These are phyloP conservation scores for Coccomyxa sp. DNA, from an alignment of 139 green algal genomes.

Conservation along the genomic window DNA sequence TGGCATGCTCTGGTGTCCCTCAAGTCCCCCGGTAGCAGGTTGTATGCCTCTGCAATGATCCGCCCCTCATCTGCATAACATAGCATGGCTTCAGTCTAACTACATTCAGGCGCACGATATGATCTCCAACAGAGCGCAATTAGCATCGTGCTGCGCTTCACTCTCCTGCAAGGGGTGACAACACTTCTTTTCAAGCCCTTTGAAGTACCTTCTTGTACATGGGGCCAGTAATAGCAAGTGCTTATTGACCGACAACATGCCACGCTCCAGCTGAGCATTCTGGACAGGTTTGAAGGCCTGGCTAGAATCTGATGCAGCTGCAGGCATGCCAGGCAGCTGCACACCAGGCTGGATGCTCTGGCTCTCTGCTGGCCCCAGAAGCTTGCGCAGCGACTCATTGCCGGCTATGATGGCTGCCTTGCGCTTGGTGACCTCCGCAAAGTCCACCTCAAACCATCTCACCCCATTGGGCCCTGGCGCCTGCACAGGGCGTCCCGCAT, in stretches of 20 bases:
- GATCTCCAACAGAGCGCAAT: not conserved
- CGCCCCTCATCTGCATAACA: not conserved
- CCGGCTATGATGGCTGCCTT: slow-evolving; percentile 41
- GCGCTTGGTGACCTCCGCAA: slow-evolving; percentile 53
- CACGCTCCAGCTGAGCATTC: too few species aligned
- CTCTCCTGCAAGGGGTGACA: not conserved
- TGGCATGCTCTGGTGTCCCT: slow-evolving; percentile 37
- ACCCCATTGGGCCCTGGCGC: slow-evolving; percentile 17
- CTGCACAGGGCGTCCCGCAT: slow-evolving; percentile 7
- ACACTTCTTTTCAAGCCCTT: not conserved
- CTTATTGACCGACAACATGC: not conserved
- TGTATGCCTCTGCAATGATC: slow-evolving; percentile 42
- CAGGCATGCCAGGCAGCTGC: too few species aligned
- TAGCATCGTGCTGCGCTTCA: not conserved
- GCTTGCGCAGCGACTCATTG: slow-evolving; percentile 6
- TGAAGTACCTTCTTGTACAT: not conserved
- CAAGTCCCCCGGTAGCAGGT: slow-evolving; percentile 65
- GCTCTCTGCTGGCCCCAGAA: slow-evolving; percentile 3
- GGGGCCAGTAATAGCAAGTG: not conserved
- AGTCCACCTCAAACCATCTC: slow-evolving; percentile 74
- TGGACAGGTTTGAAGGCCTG: too few species aligned
- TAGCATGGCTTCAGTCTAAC: not conserved
- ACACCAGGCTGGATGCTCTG: not conserved
- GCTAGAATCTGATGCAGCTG: not conserved
- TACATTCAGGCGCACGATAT: not conserved